phyloP scores from a whole-genome alignment of 352 stramenopile genomes.

The Pythium rishiriense region DNA sequence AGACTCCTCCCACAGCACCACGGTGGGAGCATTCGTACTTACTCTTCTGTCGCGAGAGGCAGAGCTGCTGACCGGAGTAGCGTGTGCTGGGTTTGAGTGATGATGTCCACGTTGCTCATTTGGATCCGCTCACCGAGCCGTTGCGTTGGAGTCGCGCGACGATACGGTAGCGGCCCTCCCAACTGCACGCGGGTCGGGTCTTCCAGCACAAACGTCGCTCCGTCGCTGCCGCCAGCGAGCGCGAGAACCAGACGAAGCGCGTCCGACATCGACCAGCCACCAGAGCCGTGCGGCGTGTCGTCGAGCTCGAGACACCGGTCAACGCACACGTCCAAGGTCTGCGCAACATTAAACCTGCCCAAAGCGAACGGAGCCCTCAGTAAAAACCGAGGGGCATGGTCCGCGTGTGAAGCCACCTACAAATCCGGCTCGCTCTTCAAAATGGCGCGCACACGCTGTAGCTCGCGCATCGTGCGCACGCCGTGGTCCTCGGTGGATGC shows the following conservation, averaged over 20 bases:
- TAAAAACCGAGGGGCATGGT: no score
- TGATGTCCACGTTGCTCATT: constrained; percentile 49
- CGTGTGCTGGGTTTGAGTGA: constrained; percentile 40
- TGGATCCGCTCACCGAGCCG: constrained; percentile 58
- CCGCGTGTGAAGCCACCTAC: constrained; percentile 6
- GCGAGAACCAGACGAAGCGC: constrained; percentile 57
- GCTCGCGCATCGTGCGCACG: constrained; percentile 3
- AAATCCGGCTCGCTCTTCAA: constrained; percentile 20
- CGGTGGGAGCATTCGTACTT: background rate
- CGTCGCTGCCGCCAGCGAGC: constrained; percentile 54
- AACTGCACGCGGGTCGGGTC: constrained; percentile 38
- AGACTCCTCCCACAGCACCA: background rate
- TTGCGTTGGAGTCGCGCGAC: background rate
- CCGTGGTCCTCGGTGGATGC: background rate
- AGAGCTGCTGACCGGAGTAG: constrained; percentile 29
- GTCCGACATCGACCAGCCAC: constrained; percentile 25
- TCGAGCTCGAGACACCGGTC: constrained; percentile 18
- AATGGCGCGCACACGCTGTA: constrained; percentile 16
- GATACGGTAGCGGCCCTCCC: background rate
- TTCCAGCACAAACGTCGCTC: constrained; percentile 57
- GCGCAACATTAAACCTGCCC: constrained; percentile 19
- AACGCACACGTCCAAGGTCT: constrained; percentile 21
- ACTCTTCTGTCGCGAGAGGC: constrained; percentile 40
- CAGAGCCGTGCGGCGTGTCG: background rate
- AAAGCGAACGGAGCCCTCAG: background rate